phyloP scores from a whole-genome alignment of 305 asterid species.

The Solanum hybrid region DNA sequence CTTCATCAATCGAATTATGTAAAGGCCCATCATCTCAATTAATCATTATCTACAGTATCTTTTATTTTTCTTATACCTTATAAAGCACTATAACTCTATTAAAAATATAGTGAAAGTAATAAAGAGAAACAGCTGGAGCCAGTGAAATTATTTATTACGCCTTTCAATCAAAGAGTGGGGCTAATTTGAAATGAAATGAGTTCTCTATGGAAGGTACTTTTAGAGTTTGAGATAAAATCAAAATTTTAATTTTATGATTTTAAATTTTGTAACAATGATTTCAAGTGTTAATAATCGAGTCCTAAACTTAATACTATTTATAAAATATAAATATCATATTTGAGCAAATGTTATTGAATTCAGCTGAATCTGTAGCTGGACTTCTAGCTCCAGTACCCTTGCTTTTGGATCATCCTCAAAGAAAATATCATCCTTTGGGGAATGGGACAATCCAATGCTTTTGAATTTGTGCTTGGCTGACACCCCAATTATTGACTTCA shows the following conservation, averaged over 20 bases:
- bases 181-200: not conserved
- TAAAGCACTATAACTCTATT: not conserved
- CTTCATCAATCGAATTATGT: not conserved
- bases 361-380: fast-evolving
- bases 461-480: slow-evolving; percentile 11
- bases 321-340: not conserved
- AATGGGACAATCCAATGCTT: slow-evolving; percentile 23
- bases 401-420: not conserved
- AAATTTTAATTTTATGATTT: not conserved
- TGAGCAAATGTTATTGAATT: not conserved
- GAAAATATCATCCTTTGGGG: not conserved
- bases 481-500: slow-evolving; percentile 13
- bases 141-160: slow-evolving; percentile 5
- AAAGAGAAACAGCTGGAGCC: slow-evolving; percentile 22
- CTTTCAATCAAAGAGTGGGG: not conserved
- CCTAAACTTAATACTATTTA: fast-evolving
- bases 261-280: fast-evolving
- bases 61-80: not conserved
- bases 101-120: not conserved
- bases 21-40: not conserved
- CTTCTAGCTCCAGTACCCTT: not conserved
- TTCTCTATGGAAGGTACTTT: not conserved
- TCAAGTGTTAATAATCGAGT: not conserved
- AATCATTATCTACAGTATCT: not conserved
- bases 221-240: not conserved